Base-by-base conservation (phyloP, 2,329 filamentous ascomycete genomes). In the Apiospora sp. region DNA sequence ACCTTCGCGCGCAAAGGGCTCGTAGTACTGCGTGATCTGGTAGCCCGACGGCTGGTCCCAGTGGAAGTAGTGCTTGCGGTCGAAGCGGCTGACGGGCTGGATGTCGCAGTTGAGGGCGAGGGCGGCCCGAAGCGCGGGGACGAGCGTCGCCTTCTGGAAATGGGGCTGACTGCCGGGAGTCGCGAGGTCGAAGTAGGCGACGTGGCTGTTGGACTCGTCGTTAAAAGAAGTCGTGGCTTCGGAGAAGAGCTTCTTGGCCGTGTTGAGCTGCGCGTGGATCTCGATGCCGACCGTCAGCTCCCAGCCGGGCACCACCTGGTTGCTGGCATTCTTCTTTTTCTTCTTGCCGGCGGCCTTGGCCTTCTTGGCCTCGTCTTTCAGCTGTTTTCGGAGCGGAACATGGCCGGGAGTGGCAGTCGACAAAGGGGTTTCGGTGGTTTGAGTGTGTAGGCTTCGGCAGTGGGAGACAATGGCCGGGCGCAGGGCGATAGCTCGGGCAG, bases 1-100 rank as follows among this genome's bases (percentile, higher is more conserved):
- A 1, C 96, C 96, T 77, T 94, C 87, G 73, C 87, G 90, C 0
- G 91, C 91, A 76, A 92, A 90, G 0, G 91, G 91, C 72, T 91
- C 85, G 81, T 98, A 98, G 84, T 96, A 98, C 80, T 99, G 96
- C 1, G 96, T 99, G 75, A 99, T 97, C 82, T 99, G 96, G 82
- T 99, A 99, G 0, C 96, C 96, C 0, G 94, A 90, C 0, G 96
- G 96, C 82, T 99, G 96, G 82, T 99, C 96, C 90, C 96, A 97
- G 86, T 98, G 98, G 83, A 99, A 98, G 83, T 99, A 99, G 83
- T 99, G 96, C 82, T 99, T 99, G 75, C 96, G 89, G 82, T 99
- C 96, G 84, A 98, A 99, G 71, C 90, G 90, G 82, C 95, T 98
- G 77, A 90, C 87, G 1, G 84, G 86, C 80, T 97, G 93, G 70